Percentiles rank a stretch among this genome's conserved stretches.
These are phyloP conservation scores for Leccinum incarnatum DNA, from an alignment of 768 basidiomycete genomes.

Conservation along the genomic window DNA sequence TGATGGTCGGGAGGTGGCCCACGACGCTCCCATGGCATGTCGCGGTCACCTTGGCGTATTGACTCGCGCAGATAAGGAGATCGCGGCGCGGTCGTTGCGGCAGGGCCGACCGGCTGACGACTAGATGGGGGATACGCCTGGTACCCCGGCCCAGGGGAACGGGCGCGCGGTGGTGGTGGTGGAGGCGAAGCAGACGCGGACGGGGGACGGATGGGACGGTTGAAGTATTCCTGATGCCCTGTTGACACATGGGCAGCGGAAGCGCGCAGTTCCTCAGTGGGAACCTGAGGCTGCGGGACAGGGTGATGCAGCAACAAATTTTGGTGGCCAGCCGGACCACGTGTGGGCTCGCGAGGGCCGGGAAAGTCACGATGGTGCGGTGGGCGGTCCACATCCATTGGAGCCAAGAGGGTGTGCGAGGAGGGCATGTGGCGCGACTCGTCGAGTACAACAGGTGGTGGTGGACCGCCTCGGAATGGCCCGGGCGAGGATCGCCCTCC, in stretches of 20 bases:
- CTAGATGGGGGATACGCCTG: constrained; percentile 44
- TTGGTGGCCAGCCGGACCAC: constrained; percentile 57
- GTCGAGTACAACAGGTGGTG: constrained; percentile 77
- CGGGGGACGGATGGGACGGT: constrained; percentile 48
- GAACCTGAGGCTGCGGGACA: constrained; percentile 55
- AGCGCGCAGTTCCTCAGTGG: constrained; percentile 50
- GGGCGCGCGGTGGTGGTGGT: constrained; percentile 39
- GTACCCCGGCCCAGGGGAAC: constrained; percentile 50
- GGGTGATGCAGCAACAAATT: constrained; percentile 66
- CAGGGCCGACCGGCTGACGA: constrained; percentile 52
- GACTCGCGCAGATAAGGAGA: constrained; percentile 59
- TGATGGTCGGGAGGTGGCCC: constrained; percentile 41
- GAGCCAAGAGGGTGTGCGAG: constrained; percentile 65
- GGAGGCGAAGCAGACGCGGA: constrained; percentile 64
- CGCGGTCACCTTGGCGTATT: constrained; percentile 46
- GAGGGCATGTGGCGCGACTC: constrained; percentile 66
- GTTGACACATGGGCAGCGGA: constrained; percentile 34
- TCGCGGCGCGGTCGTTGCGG: constrained; percentile 52
- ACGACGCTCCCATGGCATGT: constrained; percentile 61
- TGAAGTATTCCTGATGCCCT: constrained; percentile 59
- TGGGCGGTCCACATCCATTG: constrained; percentile 70
- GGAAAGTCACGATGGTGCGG: constrained; percentile 56
- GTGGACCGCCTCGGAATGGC: constrained; percentile 81
- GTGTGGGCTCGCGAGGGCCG: constrained; percentile 43
- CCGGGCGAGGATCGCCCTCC: constrained; percentile 55